These are phyloP conservation scores for Aegilops longissima DNA, from an alignment of 176 grass and related monocot species.

Conservation along the genomic window DNA sequence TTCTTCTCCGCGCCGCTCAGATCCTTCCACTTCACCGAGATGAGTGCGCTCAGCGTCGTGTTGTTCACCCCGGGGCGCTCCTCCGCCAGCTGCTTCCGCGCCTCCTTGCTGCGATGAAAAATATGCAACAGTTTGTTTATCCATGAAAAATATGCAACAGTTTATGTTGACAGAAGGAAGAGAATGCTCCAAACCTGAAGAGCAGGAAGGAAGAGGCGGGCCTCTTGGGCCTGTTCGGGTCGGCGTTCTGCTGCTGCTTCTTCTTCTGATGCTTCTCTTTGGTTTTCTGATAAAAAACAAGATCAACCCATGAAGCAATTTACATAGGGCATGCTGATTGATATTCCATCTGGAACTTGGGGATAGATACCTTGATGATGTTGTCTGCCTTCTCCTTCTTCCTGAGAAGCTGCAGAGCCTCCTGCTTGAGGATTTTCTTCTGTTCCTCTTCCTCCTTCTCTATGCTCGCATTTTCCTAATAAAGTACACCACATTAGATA, in stretches of 20 bases:
- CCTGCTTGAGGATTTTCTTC: conserved; percentile 79
- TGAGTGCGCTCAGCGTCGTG: conserved; percentile 56
- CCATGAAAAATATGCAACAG: not conserved
- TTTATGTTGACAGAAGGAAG: too few relatives aligned
- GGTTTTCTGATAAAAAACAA: conserved; percentile 52
- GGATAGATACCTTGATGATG: conserved; percentile 70
- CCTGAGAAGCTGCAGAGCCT: conserved; percentile 84
- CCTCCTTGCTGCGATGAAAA: conserved; percentile 48
- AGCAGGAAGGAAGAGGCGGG: conserved; percentile 79
- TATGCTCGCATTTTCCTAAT: conserved; percentile 51
- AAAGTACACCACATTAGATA: not conserved
- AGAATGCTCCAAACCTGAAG: conserved; percentile 55
- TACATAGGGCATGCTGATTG: too few relatives aligned
- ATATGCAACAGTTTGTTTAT: not conserved
- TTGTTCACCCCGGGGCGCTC: conserved; percentile 48
- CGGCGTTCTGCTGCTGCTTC: conserved; percentile 41
- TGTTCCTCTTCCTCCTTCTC: conserved; percentile 83
- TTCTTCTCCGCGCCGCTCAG: conserved; percentile 53
- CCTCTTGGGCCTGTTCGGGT: conserved; percentile 82
- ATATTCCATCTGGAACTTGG: not conserved
- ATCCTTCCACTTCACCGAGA: conserved; percentile 95
- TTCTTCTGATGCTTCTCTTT: conserved; percentile 60
- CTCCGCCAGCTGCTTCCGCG: conserved; percentile 59
- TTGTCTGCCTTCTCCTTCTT: conserved; percentile 92
- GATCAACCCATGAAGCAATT: not conserved